These are phyloP conservation scores for Nitzschia putrida DNA, from an alignment of 108 stramenopile genomes.

Conservation along the genomic window DNA sequence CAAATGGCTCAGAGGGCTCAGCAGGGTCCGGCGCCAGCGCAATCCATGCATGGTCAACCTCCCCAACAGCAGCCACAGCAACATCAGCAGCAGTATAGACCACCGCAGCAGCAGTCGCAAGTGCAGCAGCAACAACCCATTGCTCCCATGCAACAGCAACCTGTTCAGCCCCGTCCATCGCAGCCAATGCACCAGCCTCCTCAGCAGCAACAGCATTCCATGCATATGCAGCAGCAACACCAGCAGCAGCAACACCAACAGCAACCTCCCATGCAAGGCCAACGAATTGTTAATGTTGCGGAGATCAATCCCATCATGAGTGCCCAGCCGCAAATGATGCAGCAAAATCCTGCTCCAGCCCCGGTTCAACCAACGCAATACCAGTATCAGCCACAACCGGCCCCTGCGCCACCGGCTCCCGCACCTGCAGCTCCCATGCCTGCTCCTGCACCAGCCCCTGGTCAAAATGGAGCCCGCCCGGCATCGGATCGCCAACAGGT, in stretches of 20 bases:
- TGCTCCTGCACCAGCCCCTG: slow-evolving; percentile 35
- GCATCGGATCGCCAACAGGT: slow-evolving; percentile 92
- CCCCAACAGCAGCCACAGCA: slow-evolving; percentile 44
- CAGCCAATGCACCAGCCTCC: slow-evolving; percentile 33
- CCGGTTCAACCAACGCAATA: slow-evolving; percentile 34
- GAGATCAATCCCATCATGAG: slow-evolving; percentile 82
- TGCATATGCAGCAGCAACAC: slow-evolving; percentile 50
- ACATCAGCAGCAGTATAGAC: slow-evolving; percentile 52
- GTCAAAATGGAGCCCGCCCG: slow-evolving; percentile 42
- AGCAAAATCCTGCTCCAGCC: slow-evolving; percentile 22
- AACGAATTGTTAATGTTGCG: slow-evolving; percentile 78
- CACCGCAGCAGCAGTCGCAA: slow-evolving; percentile 35
- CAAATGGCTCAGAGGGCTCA: slow-evolving; percentile 42
- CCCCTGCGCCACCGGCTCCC: slow-evolving; percentile 32
- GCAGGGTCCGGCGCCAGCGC: slow-evolving; percentile 27
- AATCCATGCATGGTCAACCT: slow-evolving; percentile 11
- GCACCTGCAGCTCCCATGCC: slow-evolving; percentile 34
- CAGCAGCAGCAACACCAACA: slow-evolving; percentile 40
- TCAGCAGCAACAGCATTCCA: slow-evolving; percentile 31
- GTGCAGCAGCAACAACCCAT: slow-evolving; percentile 40
- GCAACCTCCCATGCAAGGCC: slow-evolving; percentile 29
- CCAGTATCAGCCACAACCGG: slow-evolving; percentile 44
- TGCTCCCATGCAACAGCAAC: slow-evolving; percentile 44
- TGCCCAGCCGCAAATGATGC: slow-evolving; percentile 21
- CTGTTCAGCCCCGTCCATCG: slow-evolving; percentile 1